These are phyloP conservation scores for Fusarium sp. DNA, from an alignment of 2,329 filamentous ascomycete genomes.

Conservation along the genomic window DNA sequence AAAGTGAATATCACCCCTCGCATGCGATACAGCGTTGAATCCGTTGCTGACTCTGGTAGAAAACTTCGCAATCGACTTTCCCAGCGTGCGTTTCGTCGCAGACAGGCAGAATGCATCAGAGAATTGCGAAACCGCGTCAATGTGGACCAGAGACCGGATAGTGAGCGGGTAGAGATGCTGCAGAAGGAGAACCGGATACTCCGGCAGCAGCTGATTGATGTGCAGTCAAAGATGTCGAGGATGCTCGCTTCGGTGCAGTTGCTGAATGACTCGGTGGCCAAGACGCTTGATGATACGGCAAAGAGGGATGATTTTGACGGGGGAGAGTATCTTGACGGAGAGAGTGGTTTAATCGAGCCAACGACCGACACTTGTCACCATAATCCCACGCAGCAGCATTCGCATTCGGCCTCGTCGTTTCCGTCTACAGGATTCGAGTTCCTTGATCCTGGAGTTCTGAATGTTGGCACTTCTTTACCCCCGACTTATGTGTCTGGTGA, in stretches of 20 bases:
- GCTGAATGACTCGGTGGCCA: conserved; percentile 38
- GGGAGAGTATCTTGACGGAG: neutral
- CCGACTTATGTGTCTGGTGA: neutral
- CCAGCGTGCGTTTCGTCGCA: conserved; percentile 46
- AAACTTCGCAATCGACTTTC: conserved; percentile 48
- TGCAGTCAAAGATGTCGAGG: conserved; percentile 41
- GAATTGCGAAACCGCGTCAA: conserved; percentile 41
- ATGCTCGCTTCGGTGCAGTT: conserved; percentile 41
- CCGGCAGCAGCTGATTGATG: conserved; percentile 44
- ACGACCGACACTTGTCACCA: fast-evolving
- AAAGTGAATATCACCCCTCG: conserved; percentile 3
- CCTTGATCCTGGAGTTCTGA: conserved; percentile 10
- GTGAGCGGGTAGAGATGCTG: conserved; percentile 37
- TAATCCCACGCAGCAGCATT: neutral
- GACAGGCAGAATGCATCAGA: conserved; percentile 44
- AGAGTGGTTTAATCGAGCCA: neutral
- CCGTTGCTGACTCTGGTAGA: conserved; percentile 21
- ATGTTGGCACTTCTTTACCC: conserved; percentile 9
- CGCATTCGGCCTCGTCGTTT: neutral
- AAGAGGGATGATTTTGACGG: neutral
- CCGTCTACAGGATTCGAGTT: neutral
- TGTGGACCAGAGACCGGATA: conserved; percentile 34
- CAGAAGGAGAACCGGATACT: conserved; percentile 43
- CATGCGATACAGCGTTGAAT: neutral
- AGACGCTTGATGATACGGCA: conserved; percentile 37